Evolutionary conservation across 441 rosid genomes (phyloP).

Genomic region (Omphalea diandra): DNA sequence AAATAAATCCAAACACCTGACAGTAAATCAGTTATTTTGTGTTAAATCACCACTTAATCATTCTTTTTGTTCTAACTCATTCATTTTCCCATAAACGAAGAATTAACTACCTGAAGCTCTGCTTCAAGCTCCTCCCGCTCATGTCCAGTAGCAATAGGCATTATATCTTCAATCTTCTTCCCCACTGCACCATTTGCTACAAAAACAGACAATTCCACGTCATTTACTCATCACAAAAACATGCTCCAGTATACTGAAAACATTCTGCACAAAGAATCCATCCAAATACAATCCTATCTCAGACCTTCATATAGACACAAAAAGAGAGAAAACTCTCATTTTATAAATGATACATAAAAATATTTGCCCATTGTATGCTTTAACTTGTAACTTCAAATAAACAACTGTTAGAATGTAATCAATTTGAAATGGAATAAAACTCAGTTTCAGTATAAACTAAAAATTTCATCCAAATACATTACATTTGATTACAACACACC

Average conservation of each 20-base stretch:
- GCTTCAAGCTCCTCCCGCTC: slow-evolving; percentile 89
- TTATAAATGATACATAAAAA: neutral
- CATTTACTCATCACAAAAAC: neutral
- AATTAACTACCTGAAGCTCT: slow-evolving; percentile 62
- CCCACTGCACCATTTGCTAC: slow-evolving; percentile 46
- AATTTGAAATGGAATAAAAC: too few species aligned
- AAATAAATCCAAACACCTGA: neutral
- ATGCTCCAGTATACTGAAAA: neutral
- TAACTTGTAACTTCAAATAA: neutral
- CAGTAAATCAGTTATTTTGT: neutral
- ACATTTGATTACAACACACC: too few species aligned
- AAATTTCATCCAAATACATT: too few species aligned
- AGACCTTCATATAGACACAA: neutral
- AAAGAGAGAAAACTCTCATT: neutral
- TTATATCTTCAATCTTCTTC: slow-evolving; percentile 72
- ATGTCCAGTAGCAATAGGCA: slow-evolving; percentile 95
- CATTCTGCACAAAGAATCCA: neutral
- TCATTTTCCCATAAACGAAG: neutral
- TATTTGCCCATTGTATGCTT: neutral
- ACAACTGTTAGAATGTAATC: too few species aligned
- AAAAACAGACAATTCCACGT: slow-evolving; percentile 18
- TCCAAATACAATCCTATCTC: neutral
- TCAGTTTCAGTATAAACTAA: too few species aligned
- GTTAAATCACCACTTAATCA: neutral
- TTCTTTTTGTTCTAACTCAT: neutral